These are phyloP conservation scores for Macrophomina pseudophaseolina DNA, from an alignment of 2,329 filamentous ascomycete genomes.

Conservation along the genomic window DNA sequence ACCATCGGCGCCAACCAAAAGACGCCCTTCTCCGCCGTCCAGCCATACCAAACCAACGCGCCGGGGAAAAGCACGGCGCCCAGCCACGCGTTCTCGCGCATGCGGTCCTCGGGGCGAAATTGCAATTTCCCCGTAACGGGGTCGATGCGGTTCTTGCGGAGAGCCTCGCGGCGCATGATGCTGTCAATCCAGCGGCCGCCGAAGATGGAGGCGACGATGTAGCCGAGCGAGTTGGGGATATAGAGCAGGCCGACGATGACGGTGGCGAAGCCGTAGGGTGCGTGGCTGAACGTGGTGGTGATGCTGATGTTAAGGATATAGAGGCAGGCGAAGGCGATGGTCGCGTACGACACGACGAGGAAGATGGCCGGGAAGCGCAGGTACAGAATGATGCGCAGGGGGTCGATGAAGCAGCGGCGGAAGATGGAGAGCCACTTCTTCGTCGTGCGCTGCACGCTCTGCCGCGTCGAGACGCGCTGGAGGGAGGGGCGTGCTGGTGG, in stretches of 20 bases:
- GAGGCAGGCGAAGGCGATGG: conserved; percentile 46
- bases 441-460: conserved; percentile 41
- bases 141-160: conserved; percentile 43
- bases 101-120: conserved; percentile 45
- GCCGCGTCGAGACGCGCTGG: conserved; percentile 38
- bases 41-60: conserved; percentile 46
- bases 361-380: conserved; percentile 45
- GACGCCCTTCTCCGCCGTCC: conserved; percentile 40
- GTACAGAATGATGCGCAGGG: conserved; percentile 45
- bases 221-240: conserved; percentile 44
- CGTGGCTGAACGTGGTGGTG: conserved; percentile 40
- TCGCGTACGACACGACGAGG: conserved; percentile 47
- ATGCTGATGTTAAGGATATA: conserved; percentile 49
- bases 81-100: conserved; percentile 48
- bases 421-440: conserved; percentile 36
- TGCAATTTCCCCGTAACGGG: conserved; percentile 40
- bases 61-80: conserved; percentile 42
- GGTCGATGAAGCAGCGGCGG: conserved; percentile 46
- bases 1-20: conserved; percentile 44
- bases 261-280: conserved; percentile 44
- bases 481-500: conserved; percentile 29
- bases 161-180: conserved; percentile 48
- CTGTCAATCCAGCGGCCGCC: conserved; percentile 48
- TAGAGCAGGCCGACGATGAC: conserved; percentile 46
- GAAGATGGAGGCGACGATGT: conserved; percentile 41